phyloP scores from a whole-genome alignment of 1,139 yeast genomes.

The Hansenula lynferdii region DNA sequence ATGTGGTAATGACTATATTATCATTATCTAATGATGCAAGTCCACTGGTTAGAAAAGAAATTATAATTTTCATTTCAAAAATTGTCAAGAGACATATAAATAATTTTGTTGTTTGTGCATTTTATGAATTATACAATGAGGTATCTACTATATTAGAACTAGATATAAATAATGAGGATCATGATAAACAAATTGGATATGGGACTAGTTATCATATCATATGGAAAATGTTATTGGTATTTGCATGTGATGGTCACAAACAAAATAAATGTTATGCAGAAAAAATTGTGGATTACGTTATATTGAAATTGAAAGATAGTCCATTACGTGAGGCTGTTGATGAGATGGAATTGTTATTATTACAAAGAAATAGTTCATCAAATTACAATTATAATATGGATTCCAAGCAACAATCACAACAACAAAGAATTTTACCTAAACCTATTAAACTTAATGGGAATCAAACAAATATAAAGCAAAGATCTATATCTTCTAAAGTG shows the following conservation, averaged over 20 bases:
- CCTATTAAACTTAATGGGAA: slow-evolving; percentile 21
- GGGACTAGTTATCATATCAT: slow-evolving; percentile 84
- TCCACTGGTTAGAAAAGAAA: slow-evolving; percentile 81
- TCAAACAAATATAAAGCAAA: slow-evolving; percentile 1
- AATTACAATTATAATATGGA: slow-evolving; percentile 29
- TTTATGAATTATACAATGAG: slow-evolving; percentile 57
- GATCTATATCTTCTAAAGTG: slow-evolving; percentile 8
- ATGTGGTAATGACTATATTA: slow-evolving; percentile 39
- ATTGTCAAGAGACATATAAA: slow-evolving; percentile 67
- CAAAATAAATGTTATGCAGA: slow-evolving; percentile 78
- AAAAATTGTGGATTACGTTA: slow-evolving; percentile 68
- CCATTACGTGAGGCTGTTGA: slow-evolving; percentile 55
- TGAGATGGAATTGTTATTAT: slow-evolving; percentile 60
- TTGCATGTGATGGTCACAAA: slow-evolving; percentile 85
- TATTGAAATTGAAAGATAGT: slow-evolving; percentile 60
- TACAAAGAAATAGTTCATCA: slow-evolving; percentile 36
- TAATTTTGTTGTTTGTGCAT: slow-evolving; percentile 84
- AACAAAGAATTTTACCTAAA: slow-evolving; percentile 17
- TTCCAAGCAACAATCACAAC: slow-evolving; percentile 22
- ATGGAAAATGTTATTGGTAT: slow-evolving; percentile 79
- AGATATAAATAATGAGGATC: slow-evolving; percentile 42
- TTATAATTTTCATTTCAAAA: slow-evolving; percentile 70
- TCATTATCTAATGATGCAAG: slow-evolving; percentile 77
- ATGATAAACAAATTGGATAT: slow-evolving; percentile 63
- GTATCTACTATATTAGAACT: slow-evolving; percentile 23